phyloP scores from a whole-genome alignment of 2,329 filamentous ascomycete genomes.

The Chaetomiaceae sp. region DNA sequence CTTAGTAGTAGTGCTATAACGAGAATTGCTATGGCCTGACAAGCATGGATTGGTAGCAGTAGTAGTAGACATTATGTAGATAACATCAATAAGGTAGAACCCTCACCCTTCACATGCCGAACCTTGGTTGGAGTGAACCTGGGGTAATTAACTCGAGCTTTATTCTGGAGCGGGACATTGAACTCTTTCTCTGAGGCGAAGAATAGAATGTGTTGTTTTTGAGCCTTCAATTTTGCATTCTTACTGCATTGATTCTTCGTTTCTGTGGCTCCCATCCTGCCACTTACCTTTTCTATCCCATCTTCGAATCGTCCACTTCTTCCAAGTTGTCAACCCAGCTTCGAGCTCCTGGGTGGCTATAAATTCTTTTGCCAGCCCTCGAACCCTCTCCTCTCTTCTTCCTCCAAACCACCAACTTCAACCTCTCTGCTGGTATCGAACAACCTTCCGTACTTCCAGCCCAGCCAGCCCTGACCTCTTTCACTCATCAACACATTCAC shows the following conservation, averaged over 20 bases:
- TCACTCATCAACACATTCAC: background rate
- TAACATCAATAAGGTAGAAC: background rate
- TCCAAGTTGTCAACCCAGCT: background rate
- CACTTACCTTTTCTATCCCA: background rate
- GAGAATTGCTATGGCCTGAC: background rate
- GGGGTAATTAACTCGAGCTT: background rate
- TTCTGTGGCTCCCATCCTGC: background rate
- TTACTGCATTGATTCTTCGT: background rate
- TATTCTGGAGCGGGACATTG: too few relatives aligned
- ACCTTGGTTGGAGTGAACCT: too few relatives aligned
- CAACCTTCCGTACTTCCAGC: background rate
- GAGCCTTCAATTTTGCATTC: background rate
- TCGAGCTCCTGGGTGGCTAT: background rate
- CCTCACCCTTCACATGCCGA: too few relatives aligned
- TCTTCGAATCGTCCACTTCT: background rate
- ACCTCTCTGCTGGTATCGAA: background rate
- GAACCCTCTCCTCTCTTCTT: background rate
- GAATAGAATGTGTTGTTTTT: too few relatives aligned
- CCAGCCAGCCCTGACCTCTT: background rate
- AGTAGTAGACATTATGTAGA: background rate
- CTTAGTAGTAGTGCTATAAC: background rate
- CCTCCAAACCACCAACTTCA: background rate
- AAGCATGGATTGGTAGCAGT: background rate
- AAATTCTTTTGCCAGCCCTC: background rate
- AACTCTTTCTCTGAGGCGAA: too few relatives aligned